Percentiles rank a stretch among this genome's conserved stretches.
phyloP scores from a whole-genome alignment of 2,329 filamentous ascomycete species.

The Talaromyces piceae region DNA sequence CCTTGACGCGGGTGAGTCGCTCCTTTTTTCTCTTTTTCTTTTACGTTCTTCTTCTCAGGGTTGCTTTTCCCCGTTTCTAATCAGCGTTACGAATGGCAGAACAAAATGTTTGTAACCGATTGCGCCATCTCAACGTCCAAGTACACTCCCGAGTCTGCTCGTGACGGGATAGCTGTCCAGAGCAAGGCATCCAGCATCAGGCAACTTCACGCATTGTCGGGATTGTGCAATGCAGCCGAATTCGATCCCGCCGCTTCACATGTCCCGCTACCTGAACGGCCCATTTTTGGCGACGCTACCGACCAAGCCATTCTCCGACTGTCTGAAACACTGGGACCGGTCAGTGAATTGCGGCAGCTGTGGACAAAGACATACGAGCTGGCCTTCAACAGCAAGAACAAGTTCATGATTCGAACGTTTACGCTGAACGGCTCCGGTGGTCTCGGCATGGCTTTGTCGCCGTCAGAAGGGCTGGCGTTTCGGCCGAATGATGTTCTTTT shows the following conservation, averaged over 20 bases:
- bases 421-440: slow-evolving; percentile 21
- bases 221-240: slow-evolving; percentile 67
- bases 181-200: slow-evolving; percentile 21
- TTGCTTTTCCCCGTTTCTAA: no score
- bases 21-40: neutral
- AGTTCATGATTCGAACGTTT: slow-evolving; percentile 66
- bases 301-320: slow-evolving; percentile 68
- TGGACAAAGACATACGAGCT: slow-evolving; percentile 63
- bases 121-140: slow-evolving; percentile 47
- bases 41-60: slow-evolving; percentile 1
- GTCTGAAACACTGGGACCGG: slow-evolving; percentile 56
- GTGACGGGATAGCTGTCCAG: slow-evolving; percentile 32
- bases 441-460: slow-evolving; percentile 21
- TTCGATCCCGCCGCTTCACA: slow-evolving; percentile 61
- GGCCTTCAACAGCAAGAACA: slow-evolving; percentile 76
- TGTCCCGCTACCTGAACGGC: slow-evolving; percentile 52
- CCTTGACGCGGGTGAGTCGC: slow-evolving; percentile 28
- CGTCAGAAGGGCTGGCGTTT: slow-evolving; percentile 9
- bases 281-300: slow-evolving; percentile 67
- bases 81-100: no score
- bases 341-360: slow-evolving; percentile 51
- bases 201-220: slow-evolving; percentile 56
- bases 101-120: slow-evolving; percentile 66
- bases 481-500: slow-evolving; percentile 40
- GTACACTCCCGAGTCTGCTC: slow-evolving; percentile 44